phyloP scores from a whole-genome alignment of 306 rosid genomes.

The Alnus glutinosa region DNA sequence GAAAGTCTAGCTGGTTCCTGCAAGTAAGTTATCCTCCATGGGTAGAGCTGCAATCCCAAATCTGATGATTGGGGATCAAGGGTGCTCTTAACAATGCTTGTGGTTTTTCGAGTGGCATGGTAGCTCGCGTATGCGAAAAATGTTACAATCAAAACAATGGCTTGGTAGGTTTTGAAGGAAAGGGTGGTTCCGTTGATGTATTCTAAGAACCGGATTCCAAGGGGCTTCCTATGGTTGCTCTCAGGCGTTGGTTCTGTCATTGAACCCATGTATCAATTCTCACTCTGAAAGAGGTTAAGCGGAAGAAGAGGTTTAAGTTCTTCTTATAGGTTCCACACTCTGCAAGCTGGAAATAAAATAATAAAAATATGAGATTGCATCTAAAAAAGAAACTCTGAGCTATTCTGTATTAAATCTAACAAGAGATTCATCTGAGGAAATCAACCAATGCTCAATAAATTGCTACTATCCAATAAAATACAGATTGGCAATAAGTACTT shows the following conservation, averaged over 20 bases:
- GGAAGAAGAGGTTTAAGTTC: conserved; percentile 31
- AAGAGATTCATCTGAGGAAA: conserved; percentile 13
- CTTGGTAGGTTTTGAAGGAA: conserved; percentile 86
- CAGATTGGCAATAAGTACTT: neutral
- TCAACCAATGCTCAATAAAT: neutral
- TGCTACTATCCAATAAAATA: neutral
- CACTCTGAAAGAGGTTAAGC: conserved; percentile 23
- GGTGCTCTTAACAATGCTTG: conserved; percentile 87
- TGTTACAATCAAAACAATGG: conserved; percentile 72
- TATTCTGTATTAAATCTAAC: neutral
- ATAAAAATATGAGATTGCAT: neutral
- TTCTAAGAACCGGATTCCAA: conserved; percentile 59
- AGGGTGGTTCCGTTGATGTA: conserved; percentile 51
- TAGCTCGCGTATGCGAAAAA: conserved; percentile 88
- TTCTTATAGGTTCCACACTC: conserved; percentile 22
- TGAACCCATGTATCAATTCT: conserved; percentile 51
- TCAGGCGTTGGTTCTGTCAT: conserved; percentile 39
- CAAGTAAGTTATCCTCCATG: conserved; percentile 31
- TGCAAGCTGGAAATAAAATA: conserved; percentile 29
- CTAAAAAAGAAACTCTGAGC: neutral
- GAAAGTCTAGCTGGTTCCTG: conserved; percentile 30
- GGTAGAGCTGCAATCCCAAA: conserved; percentile 35
- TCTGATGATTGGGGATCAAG: conserved; percentile 79
- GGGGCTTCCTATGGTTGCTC: conserved; percentile 47
- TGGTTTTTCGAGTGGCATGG: conserved; percentile 91